Evolutionary conservation across 306 rosid genomes (phyloP).

Genomic region (Alnus glutinosa): DNA sequence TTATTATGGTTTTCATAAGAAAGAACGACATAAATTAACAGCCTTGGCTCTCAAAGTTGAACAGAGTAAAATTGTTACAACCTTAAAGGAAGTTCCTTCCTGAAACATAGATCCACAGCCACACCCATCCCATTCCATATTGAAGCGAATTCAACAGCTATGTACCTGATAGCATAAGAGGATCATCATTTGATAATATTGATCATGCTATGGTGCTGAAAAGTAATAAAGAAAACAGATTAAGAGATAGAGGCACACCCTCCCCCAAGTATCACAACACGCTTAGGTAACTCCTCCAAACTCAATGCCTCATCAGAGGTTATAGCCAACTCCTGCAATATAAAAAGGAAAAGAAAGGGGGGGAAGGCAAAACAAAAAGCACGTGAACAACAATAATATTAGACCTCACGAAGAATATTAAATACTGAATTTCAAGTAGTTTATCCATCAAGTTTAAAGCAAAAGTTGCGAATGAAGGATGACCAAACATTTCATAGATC

Average conservation of each 20-base stretch:
- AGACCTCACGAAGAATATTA: conserved; percentile 4
- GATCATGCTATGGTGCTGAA: conserved; percentile 19
- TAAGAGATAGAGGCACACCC: conserved; percentile 60
- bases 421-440: background rate
- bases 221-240: conserved; percentile 11
- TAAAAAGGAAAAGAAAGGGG: background rate
- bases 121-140: conserved; percentile 98
- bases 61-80: conserved; percentile 28
- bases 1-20: background rate
- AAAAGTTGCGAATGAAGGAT: background rate
- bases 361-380: background rate
- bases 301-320: conserved; percentile 98
- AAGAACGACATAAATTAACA: background rate
- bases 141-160: conserved; percentile 93
- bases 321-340: conserved; percentile 77
- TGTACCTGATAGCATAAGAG: conserved; percentile 56
- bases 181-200: conserved; percentile 8
- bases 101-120: conserved; percentile 69
- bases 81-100: conserved; percentile 95
- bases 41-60: conserved; percentile 2
- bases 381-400: conserved; percentile 5
- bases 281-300: conserved; percentile 87
- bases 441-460: background rate
- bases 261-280: conserved; percentile 84
- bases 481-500: background rate